Base-by-base conservation (phyloP, 768 basidiomycete genomes). In the Suillus decipiens region DNA sequence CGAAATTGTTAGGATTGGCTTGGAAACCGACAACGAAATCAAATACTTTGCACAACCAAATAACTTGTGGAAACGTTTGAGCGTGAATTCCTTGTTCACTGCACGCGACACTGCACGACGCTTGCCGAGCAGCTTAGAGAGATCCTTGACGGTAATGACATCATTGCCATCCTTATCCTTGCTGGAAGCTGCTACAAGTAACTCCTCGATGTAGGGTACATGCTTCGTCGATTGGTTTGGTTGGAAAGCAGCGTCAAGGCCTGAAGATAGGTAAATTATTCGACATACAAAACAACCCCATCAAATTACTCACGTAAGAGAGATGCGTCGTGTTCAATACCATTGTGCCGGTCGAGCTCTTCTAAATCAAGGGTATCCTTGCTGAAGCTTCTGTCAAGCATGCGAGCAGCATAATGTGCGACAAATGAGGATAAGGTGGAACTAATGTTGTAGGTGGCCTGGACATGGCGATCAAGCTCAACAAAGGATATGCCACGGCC, bases 21-120 rank as follows among this genome's bases (percentile, higher is more conserved):
- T 19, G 9, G 15, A 51, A 31, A 31, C 17, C 5, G 28, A 51
- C 5, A 15, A 51, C 17, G 9, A 31, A 17, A 51, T 17, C 9
- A 17, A 51, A 51, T 51, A 51, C 50, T 51, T 51, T 51, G 50
- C 50, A 31, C 28, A 17, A 31, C 50, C 50, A 17, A 51, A 51
- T 31, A 51, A 51, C 15, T 28, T 51, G 28, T 51, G 50, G 50
- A 51, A 51, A 51, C 17, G 15, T 51, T 51, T 51, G 2, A 51
- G 50, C 50, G 8, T 10, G 17, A 51, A 51, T 4, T 51, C 50
- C 17, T 51, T 31, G 17, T 51, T 51, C 17, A 31, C 28, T 17
- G 50, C 50, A 51, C 50, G 50, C 17, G 50, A 28, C 9, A 51
- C 28, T 51, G 50, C 50, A 33, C 50, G 50, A 51, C 17, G 50